Conservation (phyloP, 805 yeast genomes). For the Pichia sporocuriosa region DNA sequence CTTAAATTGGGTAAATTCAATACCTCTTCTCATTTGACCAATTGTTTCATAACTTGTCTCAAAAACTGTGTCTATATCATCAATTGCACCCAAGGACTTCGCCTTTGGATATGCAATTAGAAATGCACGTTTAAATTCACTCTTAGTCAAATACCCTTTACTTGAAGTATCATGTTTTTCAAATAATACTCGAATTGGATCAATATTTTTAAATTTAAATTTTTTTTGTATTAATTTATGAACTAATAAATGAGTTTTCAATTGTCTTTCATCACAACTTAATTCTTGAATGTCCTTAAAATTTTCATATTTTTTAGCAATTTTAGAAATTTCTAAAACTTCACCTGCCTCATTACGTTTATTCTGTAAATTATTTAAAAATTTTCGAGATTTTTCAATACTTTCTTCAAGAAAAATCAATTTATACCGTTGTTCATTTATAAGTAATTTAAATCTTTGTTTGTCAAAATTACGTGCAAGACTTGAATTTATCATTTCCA, state of each 20-base stretch:
- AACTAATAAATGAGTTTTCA: constrained; percentile 5
- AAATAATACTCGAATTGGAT: constrained; percentile 31
- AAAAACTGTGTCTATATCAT: constrained; percentile 29
- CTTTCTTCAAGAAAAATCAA: constrained; percentile 2
- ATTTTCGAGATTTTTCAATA: constrained; percentile 1
- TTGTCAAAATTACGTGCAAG: constrained; percentile 8
- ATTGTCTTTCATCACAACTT: background rate
- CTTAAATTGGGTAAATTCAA: constrained; percentile 24
- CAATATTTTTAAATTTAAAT: constrained; percentile 9
- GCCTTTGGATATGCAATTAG: constrained; percentile 35
- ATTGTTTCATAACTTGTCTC: constrained; percentile 10
- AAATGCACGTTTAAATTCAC: constrained; percentile 39
- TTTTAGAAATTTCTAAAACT: constrained; percentile 9
- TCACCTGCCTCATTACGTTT: constrained; percentile 9
- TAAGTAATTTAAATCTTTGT: background rate
- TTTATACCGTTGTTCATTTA: constrained; percentile 5
- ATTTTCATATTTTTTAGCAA: constrained; percentile 1
- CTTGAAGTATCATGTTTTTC: constrained; percentile 33
- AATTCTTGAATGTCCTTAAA: background rate
- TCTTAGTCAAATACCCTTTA: constrained; percentile 32
- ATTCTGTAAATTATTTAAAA: constrained; percentile 2
- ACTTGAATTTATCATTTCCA: constrained; percentile 17
- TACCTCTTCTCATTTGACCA: constrained; percentile 21
- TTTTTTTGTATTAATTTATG: constrained; percentile 10
- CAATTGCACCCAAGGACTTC: constrained; percentile 27